phyloP scores from a whole-genome alignment of 2,329 filamentous ascomycete genomes.

The Bipolaris oryzae region DNA sequence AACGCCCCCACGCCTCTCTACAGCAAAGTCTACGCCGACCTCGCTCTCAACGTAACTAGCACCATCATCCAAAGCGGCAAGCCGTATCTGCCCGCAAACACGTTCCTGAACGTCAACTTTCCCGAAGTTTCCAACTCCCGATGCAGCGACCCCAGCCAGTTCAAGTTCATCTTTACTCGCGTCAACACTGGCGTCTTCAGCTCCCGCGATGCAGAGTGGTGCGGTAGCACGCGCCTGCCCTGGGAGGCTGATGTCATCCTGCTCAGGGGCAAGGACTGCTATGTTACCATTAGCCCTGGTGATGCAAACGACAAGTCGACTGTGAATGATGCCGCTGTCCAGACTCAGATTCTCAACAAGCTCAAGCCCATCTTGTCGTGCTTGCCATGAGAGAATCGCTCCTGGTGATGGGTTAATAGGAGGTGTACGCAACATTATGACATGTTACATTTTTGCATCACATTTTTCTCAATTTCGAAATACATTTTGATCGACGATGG shows the following conservation, averaged over 20 bases:
- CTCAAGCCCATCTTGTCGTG: constrained; percentile 37
- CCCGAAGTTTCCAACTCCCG: constrained; percentile 56
- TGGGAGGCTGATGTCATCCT: constrained; percentile 62
- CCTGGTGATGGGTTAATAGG: not conserved
- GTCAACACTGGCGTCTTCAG: constrained; percentile 56
- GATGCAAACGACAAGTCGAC: constrained; percentile 66
- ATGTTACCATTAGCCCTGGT: constrained; percentile 67
- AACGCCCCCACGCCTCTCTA: constrained; percentile 57
- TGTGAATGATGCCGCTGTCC: constrained; percentile 52
- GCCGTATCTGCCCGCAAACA: constrained; percentile 66
- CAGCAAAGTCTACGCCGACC: constrained; percentile 67
- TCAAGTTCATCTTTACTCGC: constrained; percentile 68
- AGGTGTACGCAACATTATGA: not conserved
- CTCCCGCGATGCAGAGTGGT: constrained; percentile 62
- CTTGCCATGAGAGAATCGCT: constrained; percentile 3
- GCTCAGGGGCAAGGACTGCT: constrained; percentile 58
- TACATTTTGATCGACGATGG: too few relatives aligned
- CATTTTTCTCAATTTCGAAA: too few relatives aligned
- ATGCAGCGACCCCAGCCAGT: constrained; percentile 61
- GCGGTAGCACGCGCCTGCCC: constrained; percentile 62
- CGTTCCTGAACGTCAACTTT: constrained; percentile 74
- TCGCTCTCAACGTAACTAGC: constrained; percentile 64
- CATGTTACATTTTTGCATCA: not conserved
- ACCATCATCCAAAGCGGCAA: constrained; percentile 61
- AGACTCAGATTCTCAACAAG: constrained; percentile 34